A percentile compares a stretch with the other conserved stretches of the same genome.
phyloP scores from a whole-genome alignment of 2,329 filamentous ascomycete species.

The Paecilomyces variotii region DNA sequence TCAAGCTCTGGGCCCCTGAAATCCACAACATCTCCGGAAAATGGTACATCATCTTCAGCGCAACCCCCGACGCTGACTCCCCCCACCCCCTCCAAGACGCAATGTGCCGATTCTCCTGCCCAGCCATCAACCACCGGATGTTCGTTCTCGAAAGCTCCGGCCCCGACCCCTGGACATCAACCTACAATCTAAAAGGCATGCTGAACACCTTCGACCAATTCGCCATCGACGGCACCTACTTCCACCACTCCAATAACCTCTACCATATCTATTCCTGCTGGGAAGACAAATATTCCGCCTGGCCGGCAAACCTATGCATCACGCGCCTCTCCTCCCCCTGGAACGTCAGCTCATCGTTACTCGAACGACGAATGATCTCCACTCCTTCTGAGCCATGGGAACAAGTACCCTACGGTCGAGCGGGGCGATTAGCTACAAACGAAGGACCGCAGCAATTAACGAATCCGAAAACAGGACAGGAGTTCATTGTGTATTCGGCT shows the following conservation, averaged over 20 bases:
- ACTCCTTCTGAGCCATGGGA: conserved; percentile 44
- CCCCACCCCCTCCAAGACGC: conserved; percentile 42
- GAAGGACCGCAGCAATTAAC: conserved; percentile 45
- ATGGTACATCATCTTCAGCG: conserved; percentile 49
- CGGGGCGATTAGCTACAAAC: conserved; percentile 38
- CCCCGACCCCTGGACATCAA: conserved; percentile 38
- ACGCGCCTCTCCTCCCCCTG: conserved; percentile 39
- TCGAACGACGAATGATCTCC: conserved; percentile 41
- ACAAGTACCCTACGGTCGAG: conserved; percentile 43
- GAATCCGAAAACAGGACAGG: conserved; percentile 40
- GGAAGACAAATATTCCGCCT: conserved; percentile 32
- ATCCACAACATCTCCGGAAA: conserved; percentile 39
- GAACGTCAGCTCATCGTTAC: conserved; percentile 39
- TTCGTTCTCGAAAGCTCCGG: conserved; percentile 39
- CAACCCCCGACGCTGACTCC: conserved; percentile 38
- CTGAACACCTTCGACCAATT: conserved; percentile 47
- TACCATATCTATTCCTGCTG: conserved; percentile 38
- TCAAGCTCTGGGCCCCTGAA: conserved; percentile 44
- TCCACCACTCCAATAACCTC: conserved; percentile 33
- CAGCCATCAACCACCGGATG: conserved; percentile 46
- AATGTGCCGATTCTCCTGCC: conserved; percentile 42
- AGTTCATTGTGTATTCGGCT: conserved; percentile 44
- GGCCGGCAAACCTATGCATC: conserved; percentile 47
- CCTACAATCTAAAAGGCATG: conserved; percentile 38
- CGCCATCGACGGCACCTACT: conserved; percentile 48